Percentiles rank a stretch among this genome's conserved stretches.
These are phyloP conservation scores for Diaporthe sp. DNA, from an alignment of 2,329 filamentous ascomycete genomes.

Conservation along the genomic window DNA sequence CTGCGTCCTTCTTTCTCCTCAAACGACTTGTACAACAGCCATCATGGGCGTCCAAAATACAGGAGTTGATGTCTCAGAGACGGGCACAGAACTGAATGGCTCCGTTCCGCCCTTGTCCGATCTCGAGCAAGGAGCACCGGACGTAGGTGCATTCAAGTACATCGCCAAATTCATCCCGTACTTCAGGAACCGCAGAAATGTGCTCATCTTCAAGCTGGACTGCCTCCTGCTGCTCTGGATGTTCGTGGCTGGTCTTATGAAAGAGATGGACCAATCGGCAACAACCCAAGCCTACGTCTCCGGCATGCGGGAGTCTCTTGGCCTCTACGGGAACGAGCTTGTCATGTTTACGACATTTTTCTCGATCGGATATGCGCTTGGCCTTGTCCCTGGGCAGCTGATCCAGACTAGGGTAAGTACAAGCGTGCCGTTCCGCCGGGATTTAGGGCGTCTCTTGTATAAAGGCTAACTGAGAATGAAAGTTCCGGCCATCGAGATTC, in stretches of 20 bases:
- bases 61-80: constrained; percentile 5
- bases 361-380: constrained; percentile 31
- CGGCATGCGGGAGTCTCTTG: constrained; percentile 48
- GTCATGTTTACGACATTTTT: constrained; percentile 33
- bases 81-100: not conserved
- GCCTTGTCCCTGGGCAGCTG: constrained; percentile 29
- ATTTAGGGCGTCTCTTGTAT: not conserved
- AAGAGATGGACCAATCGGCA: constrained; percentile 55
- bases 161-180: constrained; percentile 43
- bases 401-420: constrained; percentile 41
- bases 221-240: constrained; percentile 53
- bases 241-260: constrained; percentile 53
- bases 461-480: not conserved
- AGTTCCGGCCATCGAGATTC: constrained; percentile 43
- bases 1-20: not conserved
- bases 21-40: not conserved
- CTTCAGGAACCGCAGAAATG: constrained; percentile 50
- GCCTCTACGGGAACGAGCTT: constrained; percentile 31
- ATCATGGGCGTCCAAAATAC: constrained; percentile 12
- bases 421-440: not conserved
- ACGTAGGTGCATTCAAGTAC: constrained; percentile 24
- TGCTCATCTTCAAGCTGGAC: constrained; percentile 53
- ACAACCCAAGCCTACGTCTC: constrained; percentile 54
- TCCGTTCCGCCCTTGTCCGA: not conserved
- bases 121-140: constrained; percentile 1